These are phyloP conservation scores for Citrus inodora DNA, from an alignment of 345 rosid genomes.

Conservation along the genomic window DNA sequence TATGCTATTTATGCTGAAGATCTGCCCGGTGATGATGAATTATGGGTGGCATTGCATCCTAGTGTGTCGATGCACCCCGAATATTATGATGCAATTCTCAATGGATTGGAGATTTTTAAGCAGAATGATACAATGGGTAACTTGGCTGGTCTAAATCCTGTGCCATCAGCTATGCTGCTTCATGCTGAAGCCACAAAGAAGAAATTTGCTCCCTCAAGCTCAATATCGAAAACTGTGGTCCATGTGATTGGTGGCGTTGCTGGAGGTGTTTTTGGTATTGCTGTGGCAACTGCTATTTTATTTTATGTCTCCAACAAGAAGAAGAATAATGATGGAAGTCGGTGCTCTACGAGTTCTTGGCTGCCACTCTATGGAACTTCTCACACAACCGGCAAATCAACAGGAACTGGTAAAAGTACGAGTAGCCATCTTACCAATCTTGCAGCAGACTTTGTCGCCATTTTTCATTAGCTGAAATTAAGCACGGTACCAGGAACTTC, in stretches of 20 bases:
- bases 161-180: conserved; percentile 36
- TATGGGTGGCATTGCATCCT: conserved; percentile 53
- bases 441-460: conserved; percentile 56
- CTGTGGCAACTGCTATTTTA: conserved; percentile 24
- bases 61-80: conserved; percentile 27
- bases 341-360: conserved; percentile 19
- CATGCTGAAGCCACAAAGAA: conserved; percentile 18
- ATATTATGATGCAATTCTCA: conserved; percentile 39
- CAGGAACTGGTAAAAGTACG: conserved; percentile 32
- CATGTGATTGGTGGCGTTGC: conserved; percentile 30
- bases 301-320: conserved; percentile 21
- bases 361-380: conserved; percentile 40
- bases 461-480: conserved; percentile 48
- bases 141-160: conserved; percentile 55
- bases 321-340: background rate
- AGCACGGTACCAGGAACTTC: conserved; percentile 43
- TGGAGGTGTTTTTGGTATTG: conserved; percentile 40
- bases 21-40: conserved; percentile 19
- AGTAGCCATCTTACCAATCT: conserved; percentile 35
- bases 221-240: conserved; percentile 1
- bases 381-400: conserved; percentile 29
- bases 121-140: conserved; percentile 28
- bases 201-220: conserved; percentile 11
- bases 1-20: conserved; percentile 32
- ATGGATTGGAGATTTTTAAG: conserved; percentile 64